phyloP scores from a whole-genome alignment of 352 stramenopile genomes.

The Phytophthora pini region DNA sequence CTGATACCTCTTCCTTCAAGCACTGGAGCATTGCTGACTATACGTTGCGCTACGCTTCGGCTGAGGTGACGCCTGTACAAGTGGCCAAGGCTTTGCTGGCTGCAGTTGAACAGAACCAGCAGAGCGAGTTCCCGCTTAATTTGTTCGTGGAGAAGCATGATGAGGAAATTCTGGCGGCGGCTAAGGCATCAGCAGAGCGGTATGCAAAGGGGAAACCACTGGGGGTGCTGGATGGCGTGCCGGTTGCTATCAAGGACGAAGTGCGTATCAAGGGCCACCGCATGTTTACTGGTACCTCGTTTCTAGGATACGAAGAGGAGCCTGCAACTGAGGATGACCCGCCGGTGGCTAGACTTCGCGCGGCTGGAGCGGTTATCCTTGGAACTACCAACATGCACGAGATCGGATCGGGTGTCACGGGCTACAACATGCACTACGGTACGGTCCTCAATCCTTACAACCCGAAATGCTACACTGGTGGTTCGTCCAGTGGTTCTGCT shows the following conservation, averaged over 20 bases:
- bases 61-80: constrained; percentile 64
- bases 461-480: constrained; percentile 83
- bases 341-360: constrained; percentile 65
- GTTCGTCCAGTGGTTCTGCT: constrained; percentile 91
- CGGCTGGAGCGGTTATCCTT: constrained; percentile 85
- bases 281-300: constrained; percentile 81
- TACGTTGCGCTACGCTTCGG: constrained; percentile 55
- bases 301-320: constrained; percentile 62
- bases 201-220: constrained; percentile 69
- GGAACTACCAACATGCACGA: constrained; percentile 93
- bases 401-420: constrained; percentile 73
- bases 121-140: constrained; percentile 54
- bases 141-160: constrained; percentile 83
- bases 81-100: constrained; percentile 71
- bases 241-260: constrained; percentile 90
- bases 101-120: constrained; percentile 59
- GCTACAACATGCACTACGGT: constrained; percentile 82
- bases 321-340: constrained; percentile 53
- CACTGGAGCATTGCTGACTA: constrained; percentile 80
- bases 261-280: constrained; percentile 74
- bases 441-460: constrained; percentile 90
- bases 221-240: constrained; percentile 89
- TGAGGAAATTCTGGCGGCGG: constrained; percentile 74
- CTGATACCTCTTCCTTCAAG: constrained; percentile 44
- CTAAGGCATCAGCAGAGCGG: constrained; percentile 65